These are phyloP conservation scores for Turritis glabra DNA, from an alignment of 345 rosid species.

Conservation along the genomic window DNA sequence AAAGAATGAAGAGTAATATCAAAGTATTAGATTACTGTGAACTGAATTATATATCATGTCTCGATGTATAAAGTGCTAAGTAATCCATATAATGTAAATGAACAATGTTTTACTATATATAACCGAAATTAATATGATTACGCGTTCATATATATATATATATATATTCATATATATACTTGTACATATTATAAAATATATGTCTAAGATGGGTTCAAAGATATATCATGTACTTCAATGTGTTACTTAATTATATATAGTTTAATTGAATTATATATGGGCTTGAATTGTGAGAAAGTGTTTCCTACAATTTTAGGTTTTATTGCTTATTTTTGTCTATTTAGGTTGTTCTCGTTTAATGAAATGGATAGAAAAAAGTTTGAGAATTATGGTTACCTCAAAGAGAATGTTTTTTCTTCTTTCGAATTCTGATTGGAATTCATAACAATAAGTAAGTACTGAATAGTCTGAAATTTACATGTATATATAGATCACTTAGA, in stretches of 20 bases:
- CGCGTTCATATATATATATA: background rate
- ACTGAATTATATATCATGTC: background rate
- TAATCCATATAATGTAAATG: background rate
- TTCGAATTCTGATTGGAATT: too few species aligned
- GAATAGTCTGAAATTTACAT: too few species aligned
- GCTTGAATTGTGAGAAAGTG: background rate
- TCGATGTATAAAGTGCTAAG: background rate
- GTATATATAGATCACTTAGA: background rate
- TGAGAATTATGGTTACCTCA: background rate
- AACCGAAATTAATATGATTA: background rate
- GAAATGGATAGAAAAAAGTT: background rate
- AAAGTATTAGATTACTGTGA: background rate
- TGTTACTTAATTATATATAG: too few species aligned
- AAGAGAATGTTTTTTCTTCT: too few species aligned
- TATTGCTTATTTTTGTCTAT: background rate
- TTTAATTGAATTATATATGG: too few species aligned
- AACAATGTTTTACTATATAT: background rate
- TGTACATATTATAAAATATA: too few species aligned
- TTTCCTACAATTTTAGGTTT: background rate
- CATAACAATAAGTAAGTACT: background rate
- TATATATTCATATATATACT: background rate
- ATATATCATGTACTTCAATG: background rate
- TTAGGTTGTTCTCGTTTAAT: background rate
- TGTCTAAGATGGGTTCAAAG: background rate
- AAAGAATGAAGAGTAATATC: background rate